phyloP scores from a whole-genome alignment of 805 yeast genomes.

The Cyberlindnera galapagoensis region DNA sequence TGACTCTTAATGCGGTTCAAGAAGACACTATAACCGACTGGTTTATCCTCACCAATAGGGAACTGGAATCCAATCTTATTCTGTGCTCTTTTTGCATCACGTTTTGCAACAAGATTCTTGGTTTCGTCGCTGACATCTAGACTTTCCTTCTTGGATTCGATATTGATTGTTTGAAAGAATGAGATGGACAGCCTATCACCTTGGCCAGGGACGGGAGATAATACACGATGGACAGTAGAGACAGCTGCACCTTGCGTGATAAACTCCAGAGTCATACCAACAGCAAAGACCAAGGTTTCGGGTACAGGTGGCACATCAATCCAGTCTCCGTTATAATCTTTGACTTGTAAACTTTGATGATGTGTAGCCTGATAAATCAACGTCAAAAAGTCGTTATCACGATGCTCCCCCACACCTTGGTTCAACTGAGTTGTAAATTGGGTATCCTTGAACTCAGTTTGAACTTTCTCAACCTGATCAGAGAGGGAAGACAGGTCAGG shows the following conservation, averaged over 20 bases:
- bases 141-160: constrained; percentile 18
- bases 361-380: constrained; percentile 51
- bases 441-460: constrained; percentile 37
- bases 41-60: constrained; percentile 25
- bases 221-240: constrained; percentile 43
- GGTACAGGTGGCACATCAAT: constrained; percentile 35
- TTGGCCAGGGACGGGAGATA: constrained; percentile 21
- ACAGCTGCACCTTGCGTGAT: constrained; percentile 42
- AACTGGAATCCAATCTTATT: constrained; percentile 24
- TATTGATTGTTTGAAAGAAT: constrained; percentile 41
- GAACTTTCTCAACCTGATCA: constrained; percentile 26
- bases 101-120: constrained; percentile 10
- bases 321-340: constrained; percentile 42
- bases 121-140: constrained; percentile 14
- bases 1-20: constrained; percentile 42
- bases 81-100: constrained; percentile 15
- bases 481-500: constrained; percentile 26
- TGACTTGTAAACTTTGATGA: constrained; percentile 39
- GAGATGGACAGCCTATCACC: constrained; percentile 39
- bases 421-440: constrained; percentile 29
- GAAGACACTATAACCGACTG: constrained; percentile 42
- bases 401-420: constrained; percentile 41
- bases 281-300: constrained; percentile 39
- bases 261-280: constrained; percentile 43
- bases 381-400: constrained; percentile 59